These are phyloP conservation scores for Venturia effusa DNA, from an alignment of 2,329 filamentous ascomycete genomes.

Conservation along the genomic window DNA sequence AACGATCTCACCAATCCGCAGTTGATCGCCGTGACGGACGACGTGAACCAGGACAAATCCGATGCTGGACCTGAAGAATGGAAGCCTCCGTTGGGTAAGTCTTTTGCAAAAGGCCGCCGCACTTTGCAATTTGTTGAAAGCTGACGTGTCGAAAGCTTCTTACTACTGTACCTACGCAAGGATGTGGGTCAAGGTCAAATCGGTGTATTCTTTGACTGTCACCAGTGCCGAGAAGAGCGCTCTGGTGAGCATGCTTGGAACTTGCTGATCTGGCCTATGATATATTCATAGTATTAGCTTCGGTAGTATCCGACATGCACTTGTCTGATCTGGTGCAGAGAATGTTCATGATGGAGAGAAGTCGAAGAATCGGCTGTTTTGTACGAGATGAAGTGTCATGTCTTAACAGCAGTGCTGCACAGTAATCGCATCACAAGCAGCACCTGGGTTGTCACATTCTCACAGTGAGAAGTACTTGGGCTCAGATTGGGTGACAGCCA, in stretches of 20 bases:
- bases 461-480: not conserved
- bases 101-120: not conserved
- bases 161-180: conserved; percentile 73
- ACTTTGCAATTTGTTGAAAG: conserved; percentile 18
- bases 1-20: conserved; percentile 70
- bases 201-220: conserved; percentile 55
- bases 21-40: conserved; percentile 68
- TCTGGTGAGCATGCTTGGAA: conserved; percentile 52
- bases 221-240: conserved; percentile 63
- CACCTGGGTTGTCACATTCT: no score
- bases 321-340: not conserved
- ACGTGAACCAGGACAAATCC: conserved; percentile 64
- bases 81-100: conserved; percentile 56
- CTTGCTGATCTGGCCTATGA: conserved; percentile 43
- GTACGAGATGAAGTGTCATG: not conserved
- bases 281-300: no score
- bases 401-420: not conserved
- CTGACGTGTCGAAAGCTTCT: conserved; percentile 25
- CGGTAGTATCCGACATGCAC: not conserved
- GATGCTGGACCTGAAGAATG: conserved; percentile 63
- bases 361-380: not conserved
- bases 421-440: no score
- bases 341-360: not conserved
- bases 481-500: no score
- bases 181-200: conserved; percentile 72